These are phyloP conservation scores for Paraphysoderma sedebokerense DNA, from an alignment of 371 early-diverging fungal species.

Conservation along the genomic window DNA sequence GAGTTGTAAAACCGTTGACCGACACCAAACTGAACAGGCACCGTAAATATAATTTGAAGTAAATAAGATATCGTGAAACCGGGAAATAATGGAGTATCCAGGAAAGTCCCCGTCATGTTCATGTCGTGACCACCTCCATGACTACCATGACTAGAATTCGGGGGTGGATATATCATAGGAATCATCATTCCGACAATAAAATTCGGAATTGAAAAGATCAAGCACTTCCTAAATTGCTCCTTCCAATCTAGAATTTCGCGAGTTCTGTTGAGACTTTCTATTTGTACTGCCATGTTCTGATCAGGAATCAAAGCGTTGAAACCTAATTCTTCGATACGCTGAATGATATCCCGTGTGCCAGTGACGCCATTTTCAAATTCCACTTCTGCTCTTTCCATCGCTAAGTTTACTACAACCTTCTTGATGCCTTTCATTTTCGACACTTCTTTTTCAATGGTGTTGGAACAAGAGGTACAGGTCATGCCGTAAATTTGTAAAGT, in stretches of 20 bases:
- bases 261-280: constrained; percentile 76
- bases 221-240: constrained; percentile 31
- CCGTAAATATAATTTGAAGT: constrained; percentile 45
- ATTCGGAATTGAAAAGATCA: constrained; percentile 62
- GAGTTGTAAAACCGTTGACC: constrained; percentile 61
- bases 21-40: constrained; percentile 81
- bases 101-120: background rate
- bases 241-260: constrained; percentile 75
- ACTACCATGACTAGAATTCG: constrained; percentile 3
- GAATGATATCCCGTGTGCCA: constrained; percentile 64
- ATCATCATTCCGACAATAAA: constrained; percentile 68
- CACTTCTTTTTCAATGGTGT: constrained; percentile 51
- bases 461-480: constrained; percentile 69
- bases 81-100: background rate
- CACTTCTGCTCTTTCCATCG: constrained; percentile 49
- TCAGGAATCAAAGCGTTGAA: constrained; percentile 65
- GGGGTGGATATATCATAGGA: constrained; percentile 31
- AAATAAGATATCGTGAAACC: background rate
- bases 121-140: too few species aligned
- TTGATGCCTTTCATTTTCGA: constrained; percentile 37
- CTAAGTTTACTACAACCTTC: constrained; percentile 48
- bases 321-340: constrained; percentile 60
- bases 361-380: constrained; percentile 37
- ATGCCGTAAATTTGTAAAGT: constrained; percentile 76
- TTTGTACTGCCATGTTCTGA: constrained; percentile 42